Conservation (phyloP, 345 rosid genomes). For the Aurinia saxatilis region DNA sequence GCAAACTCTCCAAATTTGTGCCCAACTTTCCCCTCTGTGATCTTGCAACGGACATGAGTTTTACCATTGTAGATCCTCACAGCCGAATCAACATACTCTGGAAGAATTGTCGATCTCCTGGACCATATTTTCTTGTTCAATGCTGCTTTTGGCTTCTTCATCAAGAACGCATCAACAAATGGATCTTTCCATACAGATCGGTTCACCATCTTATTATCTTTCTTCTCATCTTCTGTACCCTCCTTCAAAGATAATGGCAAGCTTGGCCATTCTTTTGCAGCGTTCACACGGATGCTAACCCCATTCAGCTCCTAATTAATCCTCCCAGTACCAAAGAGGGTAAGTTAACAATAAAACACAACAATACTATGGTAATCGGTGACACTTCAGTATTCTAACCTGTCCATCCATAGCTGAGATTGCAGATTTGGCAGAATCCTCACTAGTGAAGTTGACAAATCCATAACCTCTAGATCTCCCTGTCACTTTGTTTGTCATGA, state of each 20-base stretch:
- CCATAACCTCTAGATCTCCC: conserved; percentile 76
- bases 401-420: conserved; percentile 68
- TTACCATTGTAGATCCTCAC: conserved; percentile 47
- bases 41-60: conserved; percentile 37
- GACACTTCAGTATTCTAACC: conserved; percentile 27
- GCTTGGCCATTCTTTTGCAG: conserved; percentile 41
- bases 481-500: conserved; percentile 49
- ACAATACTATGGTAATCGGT: not conserved
- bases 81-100: conserved; percentile 33
- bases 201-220: conserved; percentile 15
- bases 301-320: conserved; percentile 50
- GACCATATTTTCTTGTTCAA: conserved; percentile 45
- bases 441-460: conserved; percentile 39
- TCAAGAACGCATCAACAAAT: conserved; percentile 42
- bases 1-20: conserved; percentile 50
- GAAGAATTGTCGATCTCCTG: conserved; percentile 40
- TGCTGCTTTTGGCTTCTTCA: conserved; percentile 30
- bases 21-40: conserved; percentile 44
- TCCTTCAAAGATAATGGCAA: conserved; percentile 21
- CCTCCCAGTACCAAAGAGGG: not conserved
- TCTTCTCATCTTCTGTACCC: conserved; percentile 19
- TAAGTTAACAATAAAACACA: not conserved
- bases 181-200: conserved; percentile 45
- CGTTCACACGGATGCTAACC: conserved; percentile 47
- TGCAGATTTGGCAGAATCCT: conserved; percentile 54